Conservation (phyloP, 306 rosid genomes). For the Vigna reflexopilosa region DNA sequence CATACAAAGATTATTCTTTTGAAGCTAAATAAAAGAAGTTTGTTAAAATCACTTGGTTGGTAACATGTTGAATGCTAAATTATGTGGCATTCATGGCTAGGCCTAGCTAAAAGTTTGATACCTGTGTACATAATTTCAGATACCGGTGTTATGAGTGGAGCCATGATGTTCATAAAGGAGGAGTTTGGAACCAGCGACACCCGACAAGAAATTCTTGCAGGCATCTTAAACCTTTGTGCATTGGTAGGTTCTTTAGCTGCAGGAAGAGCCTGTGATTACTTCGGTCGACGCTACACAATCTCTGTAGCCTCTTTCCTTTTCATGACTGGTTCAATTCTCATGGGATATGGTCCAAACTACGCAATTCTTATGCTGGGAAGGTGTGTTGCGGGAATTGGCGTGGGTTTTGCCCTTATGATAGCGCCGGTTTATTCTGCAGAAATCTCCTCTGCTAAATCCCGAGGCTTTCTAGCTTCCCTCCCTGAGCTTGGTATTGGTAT, state of each 20-base stretch:
- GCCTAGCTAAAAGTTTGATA: not conserved
- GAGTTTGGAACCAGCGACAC: conserved; percentile 67
- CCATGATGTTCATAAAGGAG: conserved; percentile 81
- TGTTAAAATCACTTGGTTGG: not conserved
- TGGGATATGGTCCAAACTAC: conserved; percentile 82
- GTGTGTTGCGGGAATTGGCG: conserved; percentile 76
- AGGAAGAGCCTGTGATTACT: conserved; percentile 68
- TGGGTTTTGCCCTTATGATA: conserved; percentile 76
- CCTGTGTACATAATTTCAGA: conserved; percentile 47
- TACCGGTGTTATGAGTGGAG: conserved; percentile 92
- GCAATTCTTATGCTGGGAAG: conserved; percentile 61
- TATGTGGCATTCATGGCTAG: not conserved
- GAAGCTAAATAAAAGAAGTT: no score
- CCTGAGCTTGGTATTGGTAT: conserved; percentile 75
- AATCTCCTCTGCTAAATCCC: conserved; percentile 60
- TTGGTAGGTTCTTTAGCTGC: conserved; percentile 65
- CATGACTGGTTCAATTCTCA: conserved; percentile 65
- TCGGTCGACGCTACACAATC: conserved; percentile 82
- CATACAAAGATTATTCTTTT: no score
- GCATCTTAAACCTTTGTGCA: conserved; percentile 75
- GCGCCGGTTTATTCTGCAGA: conserved; percentile 86
- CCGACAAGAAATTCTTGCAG: conserved; percentile 71
- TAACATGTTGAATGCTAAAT: not conserved
- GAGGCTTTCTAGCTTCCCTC: conserved; percentile 70
- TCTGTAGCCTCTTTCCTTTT: conserved; percentile 58